Conservation (phyloP, 2,329 filamentous ascomycete genomes). For the Xylariomycetidae sp. region DNA sequence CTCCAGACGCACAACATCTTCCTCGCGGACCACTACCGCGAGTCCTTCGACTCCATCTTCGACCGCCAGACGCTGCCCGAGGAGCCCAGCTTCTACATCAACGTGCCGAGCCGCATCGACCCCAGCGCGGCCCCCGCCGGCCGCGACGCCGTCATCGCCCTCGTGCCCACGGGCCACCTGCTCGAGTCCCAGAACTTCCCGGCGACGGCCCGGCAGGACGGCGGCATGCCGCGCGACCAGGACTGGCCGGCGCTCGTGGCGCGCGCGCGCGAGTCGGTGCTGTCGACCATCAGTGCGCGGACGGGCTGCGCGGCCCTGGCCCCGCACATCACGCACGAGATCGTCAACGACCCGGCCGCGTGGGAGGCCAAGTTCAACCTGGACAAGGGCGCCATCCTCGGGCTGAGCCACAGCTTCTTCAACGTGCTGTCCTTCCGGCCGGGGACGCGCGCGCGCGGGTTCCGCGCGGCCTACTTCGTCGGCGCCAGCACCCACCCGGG, state of each 20-base stretch:
- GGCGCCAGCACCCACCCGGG: slow-evolving; percentile 73
- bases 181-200: slow-evolving; percentile 37
- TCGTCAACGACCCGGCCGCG: slow-evolving; percentile 58
- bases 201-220: slow-evolving; percentile 23
- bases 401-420: slow-evolving; percentile 68
- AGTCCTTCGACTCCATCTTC: slow-evolving; percentile 75
- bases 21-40: slow-evolving; percentile 65
- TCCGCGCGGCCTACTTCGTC: slow-evolving; percentile 61
- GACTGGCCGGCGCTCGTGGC: slow-evolving; percentile 59
- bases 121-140: slow-evolving; percentile 60
- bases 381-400: slow-evolving; percentile 69
- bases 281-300: slow-evolving; percentile 55
- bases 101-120: slow-evolving; percentile 68
- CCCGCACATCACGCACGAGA: slow-evolving; percentile 52
- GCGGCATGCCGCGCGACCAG: slow-evolving; percentile 33
- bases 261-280: slow-evolving; percentile 54
- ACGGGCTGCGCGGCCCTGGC: slow-evolving; percentile 50
- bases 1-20: slow-evolving; percentile 73
- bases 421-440: slow-evolving; percentile 66
- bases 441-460: slow-evolving; percentile 45
- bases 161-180: slow-evolving; percentile 70
- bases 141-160: slow-evolving; percentile 62
- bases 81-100: slow-evolving; percentile 72
- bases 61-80: slow-evolving; percentile 61
- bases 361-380: slow-evolving; percentile 70